Evolutionary conservation across 129 eudicot genomes (phyloP), one percentile per base, ranked within the genome.

Genomic region (Flaveria trinervia): DNA sequence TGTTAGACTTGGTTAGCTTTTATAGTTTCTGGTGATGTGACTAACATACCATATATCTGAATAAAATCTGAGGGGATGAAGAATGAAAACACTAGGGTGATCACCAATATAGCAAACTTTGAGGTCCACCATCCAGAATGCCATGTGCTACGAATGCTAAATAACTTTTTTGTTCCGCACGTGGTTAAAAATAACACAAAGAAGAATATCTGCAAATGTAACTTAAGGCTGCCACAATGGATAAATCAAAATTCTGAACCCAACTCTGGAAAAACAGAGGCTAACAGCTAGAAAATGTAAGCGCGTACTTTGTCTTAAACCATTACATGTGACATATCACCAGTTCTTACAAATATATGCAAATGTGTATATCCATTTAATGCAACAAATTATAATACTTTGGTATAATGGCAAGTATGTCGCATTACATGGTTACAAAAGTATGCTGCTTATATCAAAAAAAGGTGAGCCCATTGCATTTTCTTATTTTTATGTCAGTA

Each of bases 101-200:
- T 75, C 52, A 86, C 48, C 88, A 85, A 83, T 22, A 91, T 72
- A 22, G 85, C 26, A 48, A 78, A 77, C 87, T 94, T 94, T 30
- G 74, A 25, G 33, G 81, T 66, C 98, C 98, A 94, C 93, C 96
- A 83, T 69, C 89, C 89, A 50, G 97, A 94, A 84, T 94, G 98
- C 98, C 98, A 89, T 17, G 79, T 67, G 54, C 85, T 83, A 50
- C 96, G 89, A 81, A 76, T 73, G 67, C 84, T 81, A 52, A 45
- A 26, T 76, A 94, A 65, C 81, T 91, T 94, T 72, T 72, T 83
- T 46, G 97, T 86, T 67, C 80, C 78, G 72, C 81, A 81, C 30
- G 98, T 94, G 68, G 93, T 81, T 16, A 91, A 70, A 84, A 89
- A 89, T 93, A 94, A 81, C 77, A 83, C 26, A 71, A 89, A 83